phyloP scores from a whole-genome alignment of 768 basidiomycete species.

The Gymnopilus dilepis region DNA sequence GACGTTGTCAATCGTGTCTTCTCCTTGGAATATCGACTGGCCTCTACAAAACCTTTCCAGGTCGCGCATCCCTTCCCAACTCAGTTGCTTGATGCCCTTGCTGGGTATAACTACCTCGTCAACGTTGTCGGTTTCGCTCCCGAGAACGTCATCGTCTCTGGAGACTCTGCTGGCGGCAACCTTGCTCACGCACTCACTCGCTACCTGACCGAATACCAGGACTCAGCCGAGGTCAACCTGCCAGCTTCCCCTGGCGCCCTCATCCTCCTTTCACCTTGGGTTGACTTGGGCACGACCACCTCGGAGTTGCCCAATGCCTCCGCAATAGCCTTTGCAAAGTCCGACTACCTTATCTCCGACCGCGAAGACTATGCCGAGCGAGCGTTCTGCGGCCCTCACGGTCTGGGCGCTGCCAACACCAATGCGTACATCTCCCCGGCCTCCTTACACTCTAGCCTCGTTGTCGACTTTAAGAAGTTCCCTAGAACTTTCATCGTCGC shows the following conservation, averaged over 20 bases:
- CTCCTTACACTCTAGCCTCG: slow-evolving; percentile 42
- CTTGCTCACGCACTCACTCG: slow-evolving; percentile 67
- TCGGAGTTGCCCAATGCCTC: slow-evolving; percentile 42
- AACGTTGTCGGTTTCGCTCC: slow-evolving; percentile 60
- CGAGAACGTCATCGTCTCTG: slow-evolving; percentile 64
- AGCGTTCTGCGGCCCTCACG: slow-evolving; percentile 55
- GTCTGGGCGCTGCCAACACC: slow-evolving; percentile 45
- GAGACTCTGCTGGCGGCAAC: slow-evolving; percentile 83
- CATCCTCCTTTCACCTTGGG: slow-evolving; percentile 61
- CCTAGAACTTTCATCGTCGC: slow-evolving; percentile 64
- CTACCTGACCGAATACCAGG: slow-evolving; percentile 59
- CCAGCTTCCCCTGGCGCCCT: slow-evolving; percentile 53
- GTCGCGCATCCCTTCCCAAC: slow-evolving; percentile 70
- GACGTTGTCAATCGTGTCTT: slow-evolving; percentile 54
- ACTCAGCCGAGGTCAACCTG: slow-evolving; percentile 34
- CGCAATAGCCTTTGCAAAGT: slow-evolving; percentile 32
- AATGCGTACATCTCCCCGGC: slow-evolving; percentile 68
- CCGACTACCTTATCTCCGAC: slow-evolving; percentile 43
- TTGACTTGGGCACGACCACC: slow-evolving; percentile 52
- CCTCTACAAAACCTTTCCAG: slow-evolving; percentile 46
- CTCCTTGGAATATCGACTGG: slow-evolving; percentile 75
- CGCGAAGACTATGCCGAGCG: slow-evolving; percentile 37
- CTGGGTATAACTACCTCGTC: slow-evolving; percentile 76
- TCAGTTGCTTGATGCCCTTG: slow-evolving; percentile 74
- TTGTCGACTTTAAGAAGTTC: slow-evolving; percentile 56